phyloP scores from a whole-genome alignment of 2,329 filamentous ascomycete species.

The Pseudophaeomoniella oleicola region DNA sequence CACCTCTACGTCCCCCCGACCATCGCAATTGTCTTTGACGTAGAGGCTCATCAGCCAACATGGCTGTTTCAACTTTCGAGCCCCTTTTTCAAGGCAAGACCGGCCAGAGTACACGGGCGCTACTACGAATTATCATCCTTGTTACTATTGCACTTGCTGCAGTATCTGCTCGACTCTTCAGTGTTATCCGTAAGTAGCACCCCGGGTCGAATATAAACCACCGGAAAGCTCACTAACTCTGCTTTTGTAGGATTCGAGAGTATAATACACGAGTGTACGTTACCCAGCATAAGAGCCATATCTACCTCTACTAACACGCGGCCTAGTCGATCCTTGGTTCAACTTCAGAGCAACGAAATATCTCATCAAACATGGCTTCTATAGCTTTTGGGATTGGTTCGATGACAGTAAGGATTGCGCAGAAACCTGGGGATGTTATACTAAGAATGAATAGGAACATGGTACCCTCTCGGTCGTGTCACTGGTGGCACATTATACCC shows the following conservation, averaged over 20 bases:
- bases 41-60: conserved; percentile 19
- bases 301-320: conserved; percentile 12
- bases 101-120: conserved; percentile 64
- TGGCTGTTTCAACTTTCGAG: conserved; percentile 31
- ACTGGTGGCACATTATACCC: conserved; percentile 98
- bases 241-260: conserved; percentile 73
- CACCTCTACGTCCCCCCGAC: no score
- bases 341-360: conserved; percentile 99
- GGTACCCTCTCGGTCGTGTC: conserved; percentile 95
- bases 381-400: conserved; percentile 99
- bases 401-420: conserved; percentile 59
- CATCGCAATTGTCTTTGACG: not conserved
- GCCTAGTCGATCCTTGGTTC: conserved; percentile 94
- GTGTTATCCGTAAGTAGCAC: conserved; percentile 83
- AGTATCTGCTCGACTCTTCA: conserved; percentile 88
- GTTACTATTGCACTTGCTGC: conserved; percentile 81
- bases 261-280: conserved; percentile 98
- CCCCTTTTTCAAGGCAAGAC: conserved; percentile 63
- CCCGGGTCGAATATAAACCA: no score
- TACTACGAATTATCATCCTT: conserved; percentile 83
- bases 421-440: conserved; percentile 8
- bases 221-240: no score
- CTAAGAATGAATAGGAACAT: conserved; percentile 52
- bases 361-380: conserved; percentile 90
- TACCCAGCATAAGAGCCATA: conserved; percentile 7